These are phyloP conservation scores for Suillus sp. DNA, from an alignment of 768 basidiomycete genomes.

Conservation along the genomic window DNA sequence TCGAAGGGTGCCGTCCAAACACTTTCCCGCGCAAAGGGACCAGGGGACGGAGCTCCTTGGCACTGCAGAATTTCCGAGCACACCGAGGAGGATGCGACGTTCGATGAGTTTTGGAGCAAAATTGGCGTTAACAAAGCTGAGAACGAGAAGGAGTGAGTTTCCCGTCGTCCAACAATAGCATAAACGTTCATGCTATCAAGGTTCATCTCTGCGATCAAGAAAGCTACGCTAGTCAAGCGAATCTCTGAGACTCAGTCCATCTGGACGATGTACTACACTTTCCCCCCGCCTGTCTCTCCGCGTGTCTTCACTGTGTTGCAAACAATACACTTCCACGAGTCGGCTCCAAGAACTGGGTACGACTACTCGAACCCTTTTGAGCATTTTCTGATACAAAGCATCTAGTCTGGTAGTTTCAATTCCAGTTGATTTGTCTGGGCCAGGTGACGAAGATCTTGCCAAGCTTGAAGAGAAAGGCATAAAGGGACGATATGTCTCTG, in stretches of 20 bases:
- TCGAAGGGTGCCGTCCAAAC: slow-evolving; percentile 58
- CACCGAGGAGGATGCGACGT: slow-evolving; percentile 62
- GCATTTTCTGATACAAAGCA: background rate
- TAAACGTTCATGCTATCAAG: slow-evolving; percentile 38
- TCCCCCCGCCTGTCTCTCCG: slow-evolving; percentile 68
- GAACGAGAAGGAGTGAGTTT: slow-evolving; percentile 66
- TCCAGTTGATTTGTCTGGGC: slow-evolving; percentile 61
- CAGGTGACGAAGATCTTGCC: slow-evolving; percentile 54
- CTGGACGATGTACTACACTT: slow-evolving; percentile 75
- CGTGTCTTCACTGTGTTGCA: slow-evolving; percentile 78
- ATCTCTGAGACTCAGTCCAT: slow-evolving; percentile 65
- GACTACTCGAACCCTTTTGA: slow-evolving; percentile 19
- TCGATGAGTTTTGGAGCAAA: slow-evolving; percentile 73
- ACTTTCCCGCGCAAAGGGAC: slow-evolving; percentile 50
- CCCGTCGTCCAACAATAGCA: background rate
- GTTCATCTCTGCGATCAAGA: slow-evolving; percentile 65
- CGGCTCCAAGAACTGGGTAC: slow-evolving; percentile 61
- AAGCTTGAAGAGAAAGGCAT: slow-evolving; percentile 65
- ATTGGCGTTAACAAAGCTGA: slow-evolving; percentile 65
- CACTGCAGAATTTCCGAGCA: slow-evolving; percentile 71
- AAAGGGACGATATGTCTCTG: slow-evolving; percentile 68
- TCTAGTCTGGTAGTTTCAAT: slow-evolving; percentile 53
- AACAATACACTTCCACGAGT: slow-evolving; percentile 52
- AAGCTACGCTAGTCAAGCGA: slow-evolving; percentile 61
- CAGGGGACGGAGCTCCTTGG: slow-evolving; percentile 64